Conservation (phyloP, 2,329 filamentous ascomycete species). For the Rachicladosporium sp. region DNA sequence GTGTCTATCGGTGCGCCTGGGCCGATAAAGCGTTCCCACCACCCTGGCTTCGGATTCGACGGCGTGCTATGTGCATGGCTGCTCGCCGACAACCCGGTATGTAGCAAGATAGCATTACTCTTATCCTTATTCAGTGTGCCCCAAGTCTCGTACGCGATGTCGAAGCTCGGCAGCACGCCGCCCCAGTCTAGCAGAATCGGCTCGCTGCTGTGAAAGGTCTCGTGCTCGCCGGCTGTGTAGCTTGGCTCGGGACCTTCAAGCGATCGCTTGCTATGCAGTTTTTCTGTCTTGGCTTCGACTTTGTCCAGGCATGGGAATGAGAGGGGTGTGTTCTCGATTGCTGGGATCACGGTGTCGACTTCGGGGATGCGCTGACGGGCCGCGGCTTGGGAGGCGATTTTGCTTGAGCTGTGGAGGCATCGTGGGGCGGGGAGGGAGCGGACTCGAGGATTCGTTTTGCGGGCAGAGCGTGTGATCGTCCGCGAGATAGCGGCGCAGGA, state of each 20-base stretch:
- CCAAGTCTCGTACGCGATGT: conserved; percentile 91
- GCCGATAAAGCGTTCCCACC: conserved; percentile 99
- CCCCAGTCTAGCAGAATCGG: conserved; percentile 87
- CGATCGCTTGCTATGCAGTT: conserved; percentile 54
- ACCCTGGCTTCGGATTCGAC: conserved; percentile 74
- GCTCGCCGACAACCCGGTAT: conserved; percentile 92
- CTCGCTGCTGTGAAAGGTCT: conserved; percentile 59
- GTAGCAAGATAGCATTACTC: conserved; percentile 80
- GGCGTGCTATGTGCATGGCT: conserved; percentile 92
- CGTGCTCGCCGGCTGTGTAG: conserved; percentile 81
- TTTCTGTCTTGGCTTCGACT: conserved; percentile 60
- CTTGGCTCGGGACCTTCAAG: conserved; percentile 76
- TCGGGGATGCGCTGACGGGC: conserved; percentile 15
- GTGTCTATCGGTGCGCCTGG: conserved; percentile 77
- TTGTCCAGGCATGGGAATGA: conserved; percentile 84
- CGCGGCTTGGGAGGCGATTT: conserved; percentile 13
- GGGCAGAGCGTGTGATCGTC: conserved; percentile 6
- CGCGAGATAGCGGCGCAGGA: conserved; percentile 3
- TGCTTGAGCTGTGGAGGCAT: conserved; percentile 6
- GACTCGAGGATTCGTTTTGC: conserved; percentile 13
- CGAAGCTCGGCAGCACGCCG: conserved; percentile 75
- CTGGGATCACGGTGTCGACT: conserved; percentile 15
- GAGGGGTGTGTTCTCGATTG: conserved; percentile 66
- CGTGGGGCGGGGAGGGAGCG: conserved; percentile 7
- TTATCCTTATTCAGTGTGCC: conserved; percentile 65